These are phyloP conservation scores for Mediolabrus comicus DNA, from an alignment of 108 stramenopile genomes.

Conservation along the genomic window DNA sequence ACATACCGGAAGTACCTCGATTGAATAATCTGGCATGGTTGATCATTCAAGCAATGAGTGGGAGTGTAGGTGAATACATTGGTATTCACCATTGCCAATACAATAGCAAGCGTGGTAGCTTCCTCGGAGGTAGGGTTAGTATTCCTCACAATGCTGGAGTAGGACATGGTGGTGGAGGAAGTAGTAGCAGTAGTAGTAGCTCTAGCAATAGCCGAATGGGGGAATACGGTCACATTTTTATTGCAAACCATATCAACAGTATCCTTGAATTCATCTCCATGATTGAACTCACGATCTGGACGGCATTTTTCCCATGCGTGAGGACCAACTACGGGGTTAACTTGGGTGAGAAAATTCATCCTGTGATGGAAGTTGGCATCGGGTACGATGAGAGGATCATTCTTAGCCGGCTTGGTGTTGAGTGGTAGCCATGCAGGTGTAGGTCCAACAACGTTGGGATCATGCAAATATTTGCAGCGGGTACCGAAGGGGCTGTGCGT, in stretches of 20 bases:
- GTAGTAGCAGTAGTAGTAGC: neutral
- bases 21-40: conserved; percentile 43
- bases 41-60: conserved; percentile 30
- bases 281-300: conserved; percentile 5
- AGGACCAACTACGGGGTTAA: conserved; percentile 21
- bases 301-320: conserved; percentile 27
- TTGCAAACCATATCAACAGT: conserved; percentile 1
- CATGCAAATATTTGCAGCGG: conserved; percentile 38
- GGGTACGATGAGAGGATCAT: conserved; percentile 12
- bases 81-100: neutral
- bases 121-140: neutral
- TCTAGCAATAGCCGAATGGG: neutral
- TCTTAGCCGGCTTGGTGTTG: conserved; percentile 31
- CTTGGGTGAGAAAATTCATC: conserved; percentile 17
- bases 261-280: neutral
- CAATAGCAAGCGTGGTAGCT: neutral
- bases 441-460: conserved; percentile 15
- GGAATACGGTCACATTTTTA: neutral
- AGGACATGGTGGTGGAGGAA: neutral
- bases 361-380: conserved; percentile 22
- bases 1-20: conserved; percentile 21
- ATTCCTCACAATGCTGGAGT: neutral
- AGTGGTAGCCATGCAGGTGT: conserved; percentile 17
- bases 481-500: conserved; percentile 17
- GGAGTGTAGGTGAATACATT: neutral